Percentiles rank a stretch among this genome's conserved stretches.
These are phyloP conservation scores for Sugiyamaella smithiae DNA, from an alignment of 805 yeast genomes.

Conservation along the genomic window DNA sequence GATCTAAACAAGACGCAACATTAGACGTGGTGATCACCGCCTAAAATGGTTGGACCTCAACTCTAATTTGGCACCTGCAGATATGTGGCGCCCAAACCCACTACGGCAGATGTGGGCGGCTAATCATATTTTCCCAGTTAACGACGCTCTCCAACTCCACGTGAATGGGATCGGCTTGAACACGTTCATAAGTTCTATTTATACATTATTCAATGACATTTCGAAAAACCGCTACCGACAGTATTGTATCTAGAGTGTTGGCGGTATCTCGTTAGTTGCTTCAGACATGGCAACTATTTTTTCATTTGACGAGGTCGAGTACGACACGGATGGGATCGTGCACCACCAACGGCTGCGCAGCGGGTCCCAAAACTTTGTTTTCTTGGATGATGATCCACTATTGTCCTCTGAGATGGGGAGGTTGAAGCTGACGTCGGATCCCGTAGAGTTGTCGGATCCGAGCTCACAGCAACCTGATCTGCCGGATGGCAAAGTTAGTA, in stretches of 20 bases:
- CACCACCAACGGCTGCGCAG: constrained; percentile 4
- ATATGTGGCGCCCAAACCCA: too few relatives aligned
- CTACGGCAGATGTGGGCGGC: too few relatives aligned
- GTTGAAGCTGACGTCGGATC: constrained; percentile 7
- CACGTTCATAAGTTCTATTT: too few relatives aligned
- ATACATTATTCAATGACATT: not conserved
- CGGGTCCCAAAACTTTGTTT: constrained; percentile 14
- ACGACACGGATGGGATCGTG: constrained; percentile 11
- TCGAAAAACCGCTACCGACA: not conserved
- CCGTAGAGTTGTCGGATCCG: too few relatives aligned
- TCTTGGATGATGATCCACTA: constrained; percentile 11
- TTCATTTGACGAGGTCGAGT: constrained; percentile 27
- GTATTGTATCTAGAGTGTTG: too few relatives aligned
- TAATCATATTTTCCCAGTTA: constrained; percentile 4
- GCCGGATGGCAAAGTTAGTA: too few relatives aligned
- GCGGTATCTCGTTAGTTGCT: too few relatives aligned
- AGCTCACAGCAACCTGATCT: too few relatives aligned
- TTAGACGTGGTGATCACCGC: too few relatives aligned
- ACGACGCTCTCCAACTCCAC: not conserved
- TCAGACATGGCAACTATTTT: constrained; percentile 28
- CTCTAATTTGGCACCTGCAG: constrained; percentile 6
- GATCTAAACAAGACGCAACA: not conserved
- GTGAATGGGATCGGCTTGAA: not conserved
- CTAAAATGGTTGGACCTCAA: too few relatives aligned
- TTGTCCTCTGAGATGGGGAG: not conserved